A percentile compares a stretch with the other conserved stretches of the same genome.
These are phyloP conservation scores for Epichloe brachyelytri DNA, from an alignment of 2,329 filamentous ascomycete species.

Conservation along the genomic window DNA sequence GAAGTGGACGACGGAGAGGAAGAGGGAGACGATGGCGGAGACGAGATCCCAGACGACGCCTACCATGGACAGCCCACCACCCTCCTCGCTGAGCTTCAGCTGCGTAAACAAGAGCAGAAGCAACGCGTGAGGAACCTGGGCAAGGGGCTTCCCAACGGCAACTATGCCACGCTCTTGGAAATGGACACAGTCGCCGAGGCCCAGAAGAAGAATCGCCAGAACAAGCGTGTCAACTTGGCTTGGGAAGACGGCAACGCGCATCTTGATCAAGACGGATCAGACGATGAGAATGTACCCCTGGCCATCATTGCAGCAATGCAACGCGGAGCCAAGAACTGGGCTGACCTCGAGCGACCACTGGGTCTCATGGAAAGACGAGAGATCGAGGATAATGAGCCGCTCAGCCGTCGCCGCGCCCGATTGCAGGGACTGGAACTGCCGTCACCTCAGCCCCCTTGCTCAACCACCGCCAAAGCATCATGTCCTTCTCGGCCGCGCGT, in stretches of 20 bases:
- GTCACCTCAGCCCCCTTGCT: slow-evolving; percentile 17
- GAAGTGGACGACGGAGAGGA: slow-evolving; percentile 14
- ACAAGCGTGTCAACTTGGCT: slow-evolving; percentile 70
- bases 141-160: slow-evolving; percentile 54
- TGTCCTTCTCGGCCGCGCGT: slow-evolving; percentile 24
- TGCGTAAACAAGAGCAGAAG: slow-evolving; percentile 82
- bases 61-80: slow-evolving; percentile 73
- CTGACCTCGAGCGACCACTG: slow-evolving; percentile 49
- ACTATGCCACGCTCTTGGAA: slow-evolving; percentile 81
- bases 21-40: slow-evolving; percentile 26
- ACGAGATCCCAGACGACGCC: slow-evolving; percentile 33
- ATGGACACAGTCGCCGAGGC: slow-evolving; percentile 83
- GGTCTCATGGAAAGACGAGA: slow-evolving; percentile 71
- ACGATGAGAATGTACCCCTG: slow-evolving; percentile 79
- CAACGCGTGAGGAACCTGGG: slow-evolving; percentile 54
- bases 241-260: slow-evolving; percentile 64
- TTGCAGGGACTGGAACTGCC: slow-evolving; percentile 50
- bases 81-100: slow-evolving; percentile 78
- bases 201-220: slow-evolving; percentile 60
- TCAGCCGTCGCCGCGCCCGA: slow-evolving; percentile 63
- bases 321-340: slow-evolving; percentile 35
- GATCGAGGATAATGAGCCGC: slow-evolving; percentile 82
- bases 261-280: slow-evolving; percentile 30
- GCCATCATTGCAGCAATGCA: slow-evolving; percentile 60
- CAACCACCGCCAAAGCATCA: slow-evolving; percentile 30